Evolutionary conservation across 2,329 filamentous ascomycete species (phyloP), one percentile per base, ranked within the genome.

Genomic region (Ophiostoma novo-ulmi): DNA sequence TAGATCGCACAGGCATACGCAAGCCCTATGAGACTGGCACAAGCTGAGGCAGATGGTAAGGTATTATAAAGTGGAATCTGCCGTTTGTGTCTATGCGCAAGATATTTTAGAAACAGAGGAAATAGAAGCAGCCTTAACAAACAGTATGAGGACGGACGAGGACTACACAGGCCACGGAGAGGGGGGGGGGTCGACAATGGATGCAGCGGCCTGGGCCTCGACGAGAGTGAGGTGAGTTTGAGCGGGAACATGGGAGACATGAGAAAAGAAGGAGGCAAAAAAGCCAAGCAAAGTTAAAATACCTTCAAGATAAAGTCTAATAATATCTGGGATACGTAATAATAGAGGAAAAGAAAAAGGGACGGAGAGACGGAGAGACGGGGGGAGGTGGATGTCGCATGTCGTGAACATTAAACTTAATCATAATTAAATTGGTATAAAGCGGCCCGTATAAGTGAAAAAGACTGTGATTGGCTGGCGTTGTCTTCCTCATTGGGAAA

Each of bases 211-310:
- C 48, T 55, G 48, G 39, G 48, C 48, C 48, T 10, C 48, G 22
- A 58, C 31, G 31, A 31, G 31, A 10, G 20, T 22, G 22, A 26
- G 22, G 8, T 58, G n/a, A 14, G 17, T 17, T 20, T 48, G 17
- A 17, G 52, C n/a, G 7, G 22, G 52, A 11, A 26, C n/a, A 14
- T 11, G 52, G 52, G 52, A 26, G 7, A 22, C 48, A 55, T 7
- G n/a, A 55, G 48, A 55, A n/a, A 48, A 55, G 48, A 22, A 58
- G 52, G 11, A 58, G n/a, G n/a, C n/a, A 35, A 63, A 63, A 61
- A 63, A 63, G 58, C 58, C 58, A 63, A 63, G 58, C 58, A 63
- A 63, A 63, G 58, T 63, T 63, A 63, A 63, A 63, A 58, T 58
- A 58, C 52, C 3, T 10, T 22, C 14, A 22, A 26, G n/a, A n/a